Percentiles rank a stretch among this genome's conserved stretches.
Conservation (phyloP, 495 filamentous ascomycete genomes). For the Beverwykella pulmonaria region DNA sequence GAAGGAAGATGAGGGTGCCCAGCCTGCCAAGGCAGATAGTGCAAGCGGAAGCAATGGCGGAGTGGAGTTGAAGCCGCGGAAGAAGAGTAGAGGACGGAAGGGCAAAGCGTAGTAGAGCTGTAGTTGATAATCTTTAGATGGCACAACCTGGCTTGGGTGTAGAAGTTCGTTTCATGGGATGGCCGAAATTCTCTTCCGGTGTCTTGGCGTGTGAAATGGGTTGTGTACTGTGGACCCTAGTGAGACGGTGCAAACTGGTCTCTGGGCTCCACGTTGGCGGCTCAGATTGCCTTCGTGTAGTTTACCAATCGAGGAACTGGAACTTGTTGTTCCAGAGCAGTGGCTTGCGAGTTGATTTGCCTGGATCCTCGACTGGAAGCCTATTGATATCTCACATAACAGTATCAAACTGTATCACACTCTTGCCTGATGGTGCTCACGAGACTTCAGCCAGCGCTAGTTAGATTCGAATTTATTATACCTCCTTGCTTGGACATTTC, state of each 20-base stretch:
- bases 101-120: not conserved
- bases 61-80: constrained; percentile 18
- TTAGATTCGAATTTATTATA: not conserved
- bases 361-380: not conserved
- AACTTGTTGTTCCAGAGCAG: not conserved
- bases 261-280: not conserved
- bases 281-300: not conserved
- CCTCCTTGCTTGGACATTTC: too few relatives aligned
- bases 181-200: not conserved
- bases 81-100: constrained; percentile 16
- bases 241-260: not conserved
- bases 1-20: constrained; percentile 8
- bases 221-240: not conserved
- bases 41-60: constrained; percentile 10
- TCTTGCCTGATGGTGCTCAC: not conserved
- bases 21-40: constrained; percentile 3
- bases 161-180: not conserved
- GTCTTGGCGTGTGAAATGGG: too few relatives aligned
- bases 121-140: not conserved
- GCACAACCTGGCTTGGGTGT: not conserved
- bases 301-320: not conserved
- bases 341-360: not conserved
- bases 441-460: not conserved
- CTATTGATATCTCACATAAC: not conserved
- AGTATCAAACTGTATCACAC: not conserved